Percentiles rank a stretch among this genome's conserved stretches.
These are phyloP conservation scores for Candida boleticola DNA, from an alignment of 805 yeast genomes.

Conservation along the genomic window DNA sequence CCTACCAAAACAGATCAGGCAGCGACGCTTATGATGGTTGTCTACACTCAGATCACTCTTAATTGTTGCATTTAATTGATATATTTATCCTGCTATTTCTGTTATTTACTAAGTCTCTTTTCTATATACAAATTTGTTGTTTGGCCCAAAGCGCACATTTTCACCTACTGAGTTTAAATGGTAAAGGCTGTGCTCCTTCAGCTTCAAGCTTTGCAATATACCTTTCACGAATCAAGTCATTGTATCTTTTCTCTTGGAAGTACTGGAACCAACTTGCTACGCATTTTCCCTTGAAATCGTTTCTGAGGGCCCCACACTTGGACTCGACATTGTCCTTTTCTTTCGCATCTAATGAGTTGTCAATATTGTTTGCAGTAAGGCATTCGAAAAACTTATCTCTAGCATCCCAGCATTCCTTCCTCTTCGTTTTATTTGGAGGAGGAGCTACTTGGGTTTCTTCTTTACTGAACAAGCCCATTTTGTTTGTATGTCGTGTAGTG, in stretches of 20 bases:
- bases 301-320: constrained; percentile 56
- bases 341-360: constrained; percentile 64
- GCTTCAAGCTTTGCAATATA: constrained; percentile 70
- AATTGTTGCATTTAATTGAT: too few relatives aligned
- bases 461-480: constrained; percentile 53
- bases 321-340: constrained; percentile 45
- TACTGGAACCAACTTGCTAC: constrained; percentile 85
- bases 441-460: constrained; percentile 28
- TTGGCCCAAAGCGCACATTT: too few relatives aligned
- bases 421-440: constrained; percentile 62
- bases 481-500: constrained; percentile 3
- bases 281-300: constrained; percentile 70
- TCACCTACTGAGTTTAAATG: constrained; percentile 23
- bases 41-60: too few relatives aligned
- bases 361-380: constrained; percentile 63
- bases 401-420: constrained; percentile 86
- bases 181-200: constrained; percentile 52
- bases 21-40: too few relatives aligned
- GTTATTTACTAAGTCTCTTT: too few relatives aligned
- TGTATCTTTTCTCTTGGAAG: constrained; percentile 85
- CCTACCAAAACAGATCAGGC: too few relatives aligned
- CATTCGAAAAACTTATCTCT: constrained; percentile 79
- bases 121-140: too few relatives aligned
- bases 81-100: too few relatives aligned
- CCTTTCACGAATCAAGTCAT: constrained; percentile 66